Evolutionary conservation across 805 yeast species (phyloP), one percentile per base, ranked within the genome.

Genomic region (Maudiozyma turicensis): DNA sequence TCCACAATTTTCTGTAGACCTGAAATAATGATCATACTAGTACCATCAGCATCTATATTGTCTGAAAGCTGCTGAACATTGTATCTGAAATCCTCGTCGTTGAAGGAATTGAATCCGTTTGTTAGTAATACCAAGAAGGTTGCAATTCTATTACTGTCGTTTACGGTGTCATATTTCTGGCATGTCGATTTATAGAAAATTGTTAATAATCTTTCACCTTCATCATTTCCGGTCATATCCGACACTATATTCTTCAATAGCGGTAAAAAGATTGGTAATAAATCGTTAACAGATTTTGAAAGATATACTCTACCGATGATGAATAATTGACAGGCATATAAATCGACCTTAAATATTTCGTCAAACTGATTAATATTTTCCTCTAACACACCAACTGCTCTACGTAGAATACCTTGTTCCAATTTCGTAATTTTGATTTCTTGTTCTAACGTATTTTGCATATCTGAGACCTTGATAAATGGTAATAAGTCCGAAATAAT

Each of bases 351-450:
- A 43, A 87, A 84, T 15, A 83, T 72, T 29, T 72, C 78, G 0
- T 95, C 91, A 56, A 90, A 81, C 34, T 69, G 69, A 13, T 72
- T 72, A 26, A 81, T 73, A 81, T 86, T 84, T 7, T 71, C 77
- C n/a, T 81, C 77, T 26, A 86, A 68, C 1, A 76, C 71, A 13
- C 66, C 69, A 49, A 77, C 77, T 6, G 75, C 70, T 49, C 71
- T 76, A 59, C 72, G 80, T 52, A 80, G 65, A 35, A 78, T 58
- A 3, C 64, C 48, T 14, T 75, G 54, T 52, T 77, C 77, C 0
- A 48, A 52, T 0, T 58, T 60, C 4, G 57, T 40, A 5, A 55
- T 14, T 2, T 29, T 11, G 33, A 49, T 8, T 20, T 45, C 34
- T 8, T 26, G 9, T 14, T 8, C 10, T 6, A 44, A 39, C 3